Base-by-base conservation (phyloP, 2,329 filamentous ascomycete genomes). In the Ambrosiella xylebori region DNA sequence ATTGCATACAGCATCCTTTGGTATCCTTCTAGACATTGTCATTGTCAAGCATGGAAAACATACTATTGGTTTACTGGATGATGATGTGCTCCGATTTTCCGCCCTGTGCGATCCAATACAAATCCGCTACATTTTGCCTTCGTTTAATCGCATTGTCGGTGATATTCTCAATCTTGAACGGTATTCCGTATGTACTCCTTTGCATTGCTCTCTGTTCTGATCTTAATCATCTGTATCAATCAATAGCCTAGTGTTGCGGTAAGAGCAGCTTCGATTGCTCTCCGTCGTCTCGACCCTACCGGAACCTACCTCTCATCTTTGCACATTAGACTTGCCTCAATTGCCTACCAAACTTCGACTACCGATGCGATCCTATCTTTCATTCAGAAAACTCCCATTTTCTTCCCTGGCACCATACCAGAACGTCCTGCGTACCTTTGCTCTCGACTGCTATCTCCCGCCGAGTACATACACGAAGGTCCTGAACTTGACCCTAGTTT, bases 221-320 rank as follows among this genome's bases (percentile, higher is more conserved):
- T n/a, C 37, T n/a, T 41, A 35, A 36, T 44, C 47, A 2, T 50
- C 36, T 38, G 7, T 15, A 15, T 39, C 38, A 9, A 9, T 27
- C 38, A 27, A 39, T 44, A 80, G 78, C 69, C 76, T 13, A 66
- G 68, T 0, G 66, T 77, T 54, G 71, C 76, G 0, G 70, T 76
- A 11, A 69, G 75, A 36, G 64, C 72, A 7, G 66, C 78, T 7
- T 67, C 74, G 6, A 67, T 66, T 1, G 82, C 81, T 2, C 75
- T 90, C 62, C 69, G 82, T 11, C 77, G 77, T 57, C 71, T 90
- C 59, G 85, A 90, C 63, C 82, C 84, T 1, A 76, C 76, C 11
- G 80, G 77, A 36, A 77, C 77, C 54, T 78, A 84, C 56, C 80
- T 88, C 63, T 88, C 84, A 3, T 76, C 76, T 3, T 74, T 74